Evolutionary conservation across 2,329 filamentous ascomycete species (phyloP).

Genomic region (Neocatenulostroma microsporum): DNA sequence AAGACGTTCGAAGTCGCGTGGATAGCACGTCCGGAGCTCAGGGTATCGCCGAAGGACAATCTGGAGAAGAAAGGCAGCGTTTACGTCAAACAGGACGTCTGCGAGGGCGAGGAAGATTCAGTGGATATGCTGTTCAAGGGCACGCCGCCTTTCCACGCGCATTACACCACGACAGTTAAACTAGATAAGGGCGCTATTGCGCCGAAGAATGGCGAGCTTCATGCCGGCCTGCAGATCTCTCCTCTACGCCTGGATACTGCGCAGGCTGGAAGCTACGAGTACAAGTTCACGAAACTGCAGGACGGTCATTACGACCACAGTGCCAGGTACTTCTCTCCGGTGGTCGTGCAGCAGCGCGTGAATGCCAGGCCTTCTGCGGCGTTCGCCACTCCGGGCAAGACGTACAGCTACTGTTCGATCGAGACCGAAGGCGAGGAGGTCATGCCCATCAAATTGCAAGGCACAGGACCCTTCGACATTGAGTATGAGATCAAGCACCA

Average conservation of each 20-base stretch:
- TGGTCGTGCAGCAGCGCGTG: slow-evolving; percentile 73
- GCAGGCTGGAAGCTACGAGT: slow-evolving; percentile 75
- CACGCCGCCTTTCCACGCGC: slow-evolving; percentile 70
- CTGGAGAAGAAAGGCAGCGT: slow-evolving; percentile 47
- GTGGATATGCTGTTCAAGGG: slow-evolving; percentile 75
- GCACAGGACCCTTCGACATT: slow-evolving; percentile 77
- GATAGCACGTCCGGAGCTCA: slow-evolving; percentile 70
- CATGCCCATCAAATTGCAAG: slow-evolving; percentile 79
- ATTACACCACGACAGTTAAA: slow-evolving; percentile 72
- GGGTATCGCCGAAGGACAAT: slow-evolving; percentile 54
- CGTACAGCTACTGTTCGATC: slow-evolving; percentile 89
- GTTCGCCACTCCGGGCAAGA: slow-evolving; percentile 80
- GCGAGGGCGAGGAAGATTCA: slow-evolving; percentile 87
- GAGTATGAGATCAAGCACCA: slow-evolving; percentile 93
- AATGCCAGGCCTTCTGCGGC: slow-evolving; percentile 73
- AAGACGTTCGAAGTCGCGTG: slow-evolving; percentile 73
- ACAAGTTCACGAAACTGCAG: slow-evolving; percentile 73
- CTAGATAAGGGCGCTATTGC: slow-evolving; percentile 58
- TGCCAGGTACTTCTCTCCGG: slow-evolving; percentile 53
- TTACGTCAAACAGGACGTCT: slow-evolving; percentile 72
- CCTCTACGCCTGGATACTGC: slow-evolving; percentile 79
- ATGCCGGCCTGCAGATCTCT: slow-evolving; percentile 66
- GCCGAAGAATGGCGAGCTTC: slow-evolving; percentile 60
- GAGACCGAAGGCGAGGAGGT: slow-evolving; percentile 70
- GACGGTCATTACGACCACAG: slow-evolving; percentile 81